Evolutionary conservation across 2,329 filamentous ascomycete genomes (phyloP), one percentile per base, ranked within the genome.

Genomic region (Xylaria multiplex): DNA sequence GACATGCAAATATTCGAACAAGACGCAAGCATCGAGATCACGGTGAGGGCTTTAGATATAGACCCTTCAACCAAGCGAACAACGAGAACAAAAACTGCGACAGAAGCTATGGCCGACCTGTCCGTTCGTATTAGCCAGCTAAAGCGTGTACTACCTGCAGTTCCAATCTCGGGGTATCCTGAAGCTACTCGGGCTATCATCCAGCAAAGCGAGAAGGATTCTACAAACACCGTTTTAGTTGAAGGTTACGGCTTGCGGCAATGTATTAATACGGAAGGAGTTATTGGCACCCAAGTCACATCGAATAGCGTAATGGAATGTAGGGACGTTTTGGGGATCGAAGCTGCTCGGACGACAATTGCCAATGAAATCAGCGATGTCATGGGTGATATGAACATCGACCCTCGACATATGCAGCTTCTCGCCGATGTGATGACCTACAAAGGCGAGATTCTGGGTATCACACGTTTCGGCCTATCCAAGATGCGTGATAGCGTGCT

Each of bases 391-490:
- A 97, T 99, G 93, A 90, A 88, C 79, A 98, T 99, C 74, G 96
- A 99, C 80, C 95, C 94, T 50, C 92, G 96, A 62, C 96, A 99
- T 81, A 98, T 99, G 93, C 91, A 97, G 78, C 86, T 99, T 19
- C 88, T 99, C 1, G 95, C 96, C 11, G 96, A 99, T 75, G 94
- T 97, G 60, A 99, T 99, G 96, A 98, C 96, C 0, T 98, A 95
- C 85, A 98, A 97, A 82, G 96, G 96, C 57, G 95, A 98, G 72
- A 92, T 99, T 0, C 86, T 97, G 19, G 96, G 96, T 58, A 99
- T 99, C 77, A 99, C 96, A 2, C 91, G 96, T 37, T 98, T 98
- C 79, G 96, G 96, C 58, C 85, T 99, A 30, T 92, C 93, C 64
- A 99, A 98, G 84, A 98, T 97, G 91, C 87, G 96, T 58, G 96